A percentile compares a stretch with the other conserved stretches of the same genome.
Evolutionary conservation across 2,329 filamentous ascomycete species (phyloP).

Genomic region (Delphinella strobiligena): DNA sequence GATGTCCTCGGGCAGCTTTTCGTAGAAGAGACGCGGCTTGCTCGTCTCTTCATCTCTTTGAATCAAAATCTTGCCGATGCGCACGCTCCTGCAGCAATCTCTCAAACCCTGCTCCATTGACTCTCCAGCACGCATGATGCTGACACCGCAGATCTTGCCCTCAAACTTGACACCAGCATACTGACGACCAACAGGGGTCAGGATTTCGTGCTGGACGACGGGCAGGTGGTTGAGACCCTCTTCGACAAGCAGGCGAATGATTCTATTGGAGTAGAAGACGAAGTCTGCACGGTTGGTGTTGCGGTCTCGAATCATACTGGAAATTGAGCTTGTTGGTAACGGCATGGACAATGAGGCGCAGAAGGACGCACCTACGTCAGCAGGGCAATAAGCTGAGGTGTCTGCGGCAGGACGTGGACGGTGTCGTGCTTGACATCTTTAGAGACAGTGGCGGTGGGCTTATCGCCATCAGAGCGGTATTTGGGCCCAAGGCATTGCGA

Average conservation of each 20-base stretch:
- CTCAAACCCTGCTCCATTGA: conserved; percentile 96
- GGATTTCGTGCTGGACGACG: conserved; percentile 77
- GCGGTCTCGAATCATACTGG: conserved; percentile 87
- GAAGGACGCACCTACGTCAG: conserved; percentile 63
- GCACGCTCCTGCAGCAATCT: conserved; percentile 93
- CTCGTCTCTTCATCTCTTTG: conserved; percentile 93
- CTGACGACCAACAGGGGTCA: conserved; percentile 74
- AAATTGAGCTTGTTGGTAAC: neutral
- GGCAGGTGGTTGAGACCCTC: conserved; percentile 95
- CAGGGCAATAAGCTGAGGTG: conserved; percentile 90
- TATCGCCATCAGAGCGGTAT: conserved; percentile 64
- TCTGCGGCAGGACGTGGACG: conserved; percentile 82
- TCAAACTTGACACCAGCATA: conserved; percentile 92
- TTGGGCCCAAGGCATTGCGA: conserved; percentile 63
- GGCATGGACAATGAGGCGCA: neutral
- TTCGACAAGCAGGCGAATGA: conserved; percentile 91
- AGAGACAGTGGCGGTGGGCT: conserved; percentile 76
- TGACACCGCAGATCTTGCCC: conserved; percentile 96
- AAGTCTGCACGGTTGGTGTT: conserved; percentile 87
- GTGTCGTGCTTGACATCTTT: conserved; percentile 70
- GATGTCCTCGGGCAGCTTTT: conserved; percentile 93
- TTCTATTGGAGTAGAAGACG: conserved; percentile 97
- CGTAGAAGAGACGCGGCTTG: conserved; percentile 88
- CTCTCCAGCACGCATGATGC: conserved; percentile 95
- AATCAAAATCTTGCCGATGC: conserved; percentile 97